A percentile compares a stretch with the other conserved stretches of the same genome.
phyloP scores from a whole-genome alignment of 2,329 filamentous ascomycete genomes.

The Chaetothyriales sp. region DNA sequence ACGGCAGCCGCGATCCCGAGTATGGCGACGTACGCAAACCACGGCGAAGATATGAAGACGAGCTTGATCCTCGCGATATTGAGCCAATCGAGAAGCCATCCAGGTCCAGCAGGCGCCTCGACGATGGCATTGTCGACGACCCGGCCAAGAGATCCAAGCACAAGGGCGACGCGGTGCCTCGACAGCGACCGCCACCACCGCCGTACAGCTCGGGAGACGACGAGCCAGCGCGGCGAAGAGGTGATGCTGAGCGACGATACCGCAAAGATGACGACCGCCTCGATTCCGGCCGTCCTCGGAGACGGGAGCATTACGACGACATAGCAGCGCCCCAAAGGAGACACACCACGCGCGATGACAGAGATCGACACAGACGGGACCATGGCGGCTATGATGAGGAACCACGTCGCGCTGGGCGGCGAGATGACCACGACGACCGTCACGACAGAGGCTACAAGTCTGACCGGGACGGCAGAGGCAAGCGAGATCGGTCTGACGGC shows the following conservation, averaged over 20 bases:
- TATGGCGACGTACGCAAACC: neutral
- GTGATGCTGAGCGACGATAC: neutral
- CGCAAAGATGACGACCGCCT: neutral
- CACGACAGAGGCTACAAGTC: slow-evolving; percentile 1
- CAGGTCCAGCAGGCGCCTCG: neutral
- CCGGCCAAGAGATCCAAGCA: neutral
- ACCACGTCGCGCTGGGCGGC: slow-evolving; percentile 28
- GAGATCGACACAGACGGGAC: neutral
- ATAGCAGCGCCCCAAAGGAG: neutral
- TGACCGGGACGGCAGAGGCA: neutral
- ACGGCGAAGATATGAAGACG: neutral
- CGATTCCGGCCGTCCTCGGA: neutral
- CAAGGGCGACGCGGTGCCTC: neutral
- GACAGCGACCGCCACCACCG: neutral
- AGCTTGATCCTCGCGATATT: neutral
- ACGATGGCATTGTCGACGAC: neutral
- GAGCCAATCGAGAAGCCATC: neutral
- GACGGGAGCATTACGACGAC: neutral
- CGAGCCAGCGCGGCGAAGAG: neutral
- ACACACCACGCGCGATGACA: neutral
- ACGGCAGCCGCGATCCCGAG: neutral
- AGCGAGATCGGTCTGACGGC: neutral
- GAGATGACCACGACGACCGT: slow-evolving; percentile 30
- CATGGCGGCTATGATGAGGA: slow-evolving; percentile 7
- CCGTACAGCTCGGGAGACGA: neutral